Evolutionary conservation across 2,329 filamentous ascomycete genomes (phyloP).

Genomic region (Aspergillus puulaauensis): DNA sequence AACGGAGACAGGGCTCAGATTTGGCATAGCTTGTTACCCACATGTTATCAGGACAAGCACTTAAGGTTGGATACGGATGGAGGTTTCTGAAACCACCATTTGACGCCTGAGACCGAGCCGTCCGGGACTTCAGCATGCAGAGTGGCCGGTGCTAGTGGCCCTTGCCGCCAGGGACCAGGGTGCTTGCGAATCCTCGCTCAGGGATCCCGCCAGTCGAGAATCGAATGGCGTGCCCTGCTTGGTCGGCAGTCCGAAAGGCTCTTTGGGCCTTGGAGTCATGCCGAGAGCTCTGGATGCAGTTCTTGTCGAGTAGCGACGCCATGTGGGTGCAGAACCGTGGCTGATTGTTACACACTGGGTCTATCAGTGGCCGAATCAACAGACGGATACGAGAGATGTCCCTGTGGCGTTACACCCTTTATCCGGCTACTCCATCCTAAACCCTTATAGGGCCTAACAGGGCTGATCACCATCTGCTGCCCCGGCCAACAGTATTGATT

Average conservation of each 20-base stretch:
- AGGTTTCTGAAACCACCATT: neutral
- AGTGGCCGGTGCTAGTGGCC: too few relatives aligned
- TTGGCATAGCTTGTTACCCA: neutral
- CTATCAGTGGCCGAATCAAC: neutral
- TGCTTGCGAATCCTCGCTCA: neutral
- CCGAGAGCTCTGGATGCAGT: neutral
- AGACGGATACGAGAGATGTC: neutral
- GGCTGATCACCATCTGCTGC: slow-evolving; percentile 2
- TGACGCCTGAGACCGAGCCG: neutral
- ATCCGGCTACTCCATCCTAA: neutral
- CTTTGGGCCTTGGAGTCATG: neutral
- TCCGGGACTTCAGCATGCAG: too few relatives aligned
- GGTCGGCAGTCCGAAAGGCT: neutral
- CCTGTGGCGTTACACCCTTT: neutral
- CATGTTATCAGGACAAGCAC: neutral
- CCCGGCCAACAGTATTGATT: neutral
- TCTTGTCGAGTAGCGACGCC: neutral
- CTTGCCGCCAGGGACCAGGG: too few relatives aligned
- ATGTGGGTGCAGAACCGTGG: neutral
- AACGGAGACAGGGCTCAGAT: slow-evolving; percentile 1
- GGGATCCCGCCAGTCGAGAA: neutral
- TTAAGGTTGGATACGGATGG: neutral
- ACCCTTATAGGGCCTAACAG: neutral
- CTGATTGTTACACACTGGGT: neutral
- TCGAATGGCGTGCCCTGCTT: neutral